phyloP scores from a whole-genome alignment of 1,139 yeast species.

The Tardiomyces blankii region DNA sequence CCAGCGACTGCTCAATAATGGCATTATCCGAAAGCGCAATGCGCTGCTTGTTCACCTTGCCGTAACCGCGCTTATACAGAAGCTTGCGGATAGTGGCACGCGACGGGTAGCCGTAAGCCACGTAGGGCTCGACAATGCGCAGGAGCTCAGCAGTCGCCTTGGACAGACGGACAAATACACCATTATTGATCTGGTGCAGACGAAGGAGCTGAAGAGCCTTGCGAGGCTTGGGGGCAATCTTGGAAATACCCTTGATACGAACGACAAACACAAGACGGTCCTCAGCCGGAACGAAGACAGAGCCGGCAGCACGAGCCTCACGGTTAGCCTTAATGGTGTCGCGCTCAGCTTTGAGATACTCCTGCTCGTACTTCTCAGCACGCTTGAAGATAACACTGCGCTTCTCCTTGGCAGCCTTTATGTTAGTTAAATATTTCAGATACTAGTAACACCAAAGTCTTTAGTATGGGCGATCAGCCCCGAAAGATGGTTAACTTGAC shows the following conservation, averaged over 20 bases:
- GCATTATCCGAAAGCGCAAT: constrained; percentile 84
- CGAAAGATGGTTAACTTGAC: constrained; percentile 98
- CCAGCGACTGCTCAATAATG: constrained; percentile 82
- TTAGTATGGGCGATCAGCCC: constrained; percentile 57
- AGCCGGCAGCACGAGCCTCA: constrained; percentile 86
- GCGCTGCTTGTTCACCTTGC: constrained; percentile 97
- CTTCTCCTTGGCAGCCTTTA: constrained; percentile 34
- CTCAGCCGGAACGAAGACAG: constrained; percentile 88
- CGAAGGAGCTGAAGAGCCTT: constrained; percentile 95
- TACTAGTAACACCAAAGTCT: not conserved
- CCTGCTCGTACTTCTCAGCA: constrained; percentile 94
- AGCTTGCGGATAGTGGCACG: constrained; percentile 88
- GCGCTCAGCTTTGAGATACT: constrained; percentile 87
- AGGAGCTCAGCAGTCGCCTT: constrained; percentile 94
- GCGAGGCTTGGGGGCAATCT: constrained; percentile 99
- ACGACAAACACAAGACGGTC: constrained; percentile 87
- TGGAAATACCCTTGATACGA: constrained; percentile 99
- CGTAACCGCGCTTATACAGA: constrained; percentile 98
- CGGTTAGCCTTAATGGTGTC: constrained; percentile 82
- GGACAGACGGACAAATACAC: constrained; percentile 93
- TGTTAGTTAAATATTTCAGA: not conserved
- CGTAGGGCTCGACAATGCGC: constrained; percentile 95
- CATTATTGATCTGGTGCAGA: constrained; percentile 94
- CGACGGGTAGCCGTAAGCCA: constrained; percentile 98
- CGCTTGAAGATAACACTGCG: constrained; percentile 90